Evolutionary conservation across 176 grass and related monocot species (phyloP), one percentile per base, ranked within the genome.

Genomic region (barley (Hordeum vulgare)): DNA sequence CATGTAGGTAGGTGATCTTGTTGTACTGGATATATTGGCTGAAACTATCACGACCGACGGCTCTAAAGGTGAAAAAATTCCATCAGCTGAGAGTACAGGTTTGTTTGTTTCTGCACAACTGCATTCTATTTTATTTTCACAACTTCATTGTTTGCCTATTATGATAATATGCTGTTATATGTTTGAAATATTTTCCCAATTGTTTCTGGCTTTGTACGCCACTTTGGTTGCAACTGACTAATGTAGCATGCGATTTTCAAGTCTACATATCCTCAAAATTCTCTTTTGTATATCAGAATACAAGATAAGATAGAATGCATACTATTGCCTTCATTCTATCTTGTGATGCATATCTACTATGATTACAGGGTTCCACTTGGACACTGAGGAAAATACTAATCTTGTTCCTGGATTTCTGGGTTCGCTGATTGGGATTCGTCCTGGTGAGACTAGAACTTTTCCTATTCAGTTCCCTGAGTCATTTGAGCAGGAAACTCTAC

Each of bases 21-120:
- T 89, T 14, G 89, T 99, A 62, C 78, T 99, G 83, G 96, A 99
- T 96, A 94, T 99, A 85, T 87, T 78, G 91, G 91, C 93, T 81
- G 94, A 90, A 86, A 92, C 64, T 62, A 89, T 95, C 79, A 86
- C 84, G 15, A 74, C 77, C 53, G 91, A 89, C 78, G 96, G 90
- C 69, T 90, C 87, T 67, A 90, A 86, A 90, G 91, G 96, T 75
- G 91, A 91, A 90, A 94, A 89, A 84, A 87, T 96, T 88, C 86
- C 91, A 79, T 91, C 88, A 62, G 85, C 91, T 78, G 93, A 94
- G 85, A 88, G 87, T 92, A 96, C 91, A 99, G 93, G 93, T 96
- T 74, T 83, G 84, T 76, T 9, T 11, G 12, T 45, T 86, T 75
- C 74, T 80, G 31, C 3, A 4, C 29, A 67, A 59, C n/a, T 82